A percentile compares a stretch with the other conserved stretches of the same genome.
These are phyloP conservation scores for Filobasidium wieringae DNA, from an alignment of 768 basidiomycete genomes.

Conservation along the genomic window DNA sequence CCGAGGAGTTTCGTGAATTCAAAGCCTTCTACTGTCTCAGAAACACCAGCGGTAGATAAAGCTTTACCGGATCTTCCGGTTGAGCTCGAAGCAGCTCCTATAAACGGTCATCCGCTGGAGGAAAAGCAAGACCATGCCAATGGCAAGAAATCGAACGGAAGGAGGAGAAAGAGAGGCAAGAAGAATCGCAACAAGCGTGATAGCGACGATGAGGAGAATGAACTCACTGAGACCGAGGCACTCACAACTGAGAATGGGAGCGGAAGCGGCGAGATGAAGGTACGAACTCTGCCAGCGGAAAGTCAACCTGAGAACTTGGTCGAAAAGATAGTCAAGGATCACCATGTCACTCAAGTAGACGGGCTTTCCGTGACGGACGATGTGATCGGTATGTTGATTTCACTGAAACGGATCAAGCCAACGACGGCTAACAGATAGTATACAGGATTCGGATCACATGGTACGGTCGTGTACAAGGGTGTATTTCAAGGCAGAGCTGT, in stretches of 20 bases:
- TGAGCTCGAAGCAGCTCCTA: too few species aligned
- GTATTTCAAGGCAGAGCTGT: slow-evolving; percentile 94
- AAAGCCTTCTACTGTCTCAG: too few species aligned
- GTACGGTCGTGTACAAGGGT: slow-evolving; percentile 87
- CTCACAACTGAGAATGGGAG: slow-evolving; percentile 17
- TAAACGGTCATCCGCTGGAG: too few species aligned
- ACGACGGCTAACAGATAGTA: slow-evolving; percentile 42
- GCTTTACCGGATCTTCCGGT: too few species aligned
- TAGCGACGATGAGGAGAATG: slow-evolving; percentile 30
- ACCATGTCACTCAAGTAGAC: slow-evolving; percentile 45
- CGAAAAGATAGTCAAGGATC: slow-evolving; percentile 23
- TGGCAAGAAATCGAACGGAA: slow-evolving; percentile 5
- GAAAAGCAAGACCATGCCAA: neutral
- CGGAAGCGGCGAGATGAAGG: slow-evolving; percentile 18
- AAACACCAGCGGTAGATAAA: too few species aligned
- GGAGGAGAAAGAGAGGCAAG: slow-evolving; percentile 46
- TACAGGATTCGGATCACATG: slow-evolving; percentile 85
- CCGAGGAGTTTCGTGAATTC: too few species aligned
- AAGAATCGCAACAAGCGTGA: slow-evolving; percentile 38
- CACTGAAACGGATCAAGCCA: neutral
- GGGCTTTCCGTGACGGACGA: slow-evolving; percentile 36
- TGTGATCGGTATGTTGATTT: slow-evolving; percentile 37
- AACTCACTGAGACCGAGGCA: slow-evolving; percentile 31
- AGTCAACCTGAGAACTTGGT: slow-evolving; percentile 21
- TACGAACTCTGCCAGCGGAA: slow-evolving; percentile 3